A percentile compares a stretch with the other conserved stretches of the same genome.
Evolutionary conservation across 345 rosid genomes (phyloP).

Genomic region (Mangifera indica): DNA sequence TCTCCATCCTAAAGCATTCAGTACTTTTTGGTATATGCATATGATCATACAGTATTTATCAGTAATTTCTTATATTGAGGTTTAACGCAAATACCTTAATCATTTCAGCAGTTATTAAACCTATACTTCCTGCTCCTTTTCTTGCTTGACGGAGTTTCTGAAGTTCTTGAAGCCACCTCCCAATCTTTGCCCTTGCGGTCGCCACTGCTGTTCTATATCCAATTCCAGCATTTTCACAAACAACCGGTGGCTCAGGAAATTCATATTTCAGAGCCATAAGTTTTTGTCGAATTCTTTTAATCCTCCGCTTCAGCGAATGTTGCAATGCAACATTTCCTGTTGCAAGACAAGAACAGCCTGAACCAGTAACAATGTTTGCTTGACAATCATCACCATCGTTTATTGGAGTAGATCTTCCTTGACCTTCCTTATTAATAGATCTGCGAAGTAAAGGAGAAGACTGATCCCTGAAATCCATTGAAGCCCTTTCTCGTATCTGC

Average conservation of each 20-base stretch:
- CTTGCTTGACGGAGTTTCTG: slow-evolving; percentile 77
- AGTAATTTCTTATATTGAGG: neutral
- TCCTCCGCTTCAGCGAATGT: slow-evolving; percentile 56
- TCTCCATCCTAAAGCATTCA: neutral
- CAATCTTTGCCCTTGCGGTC: slow-evolving; percentile 69
- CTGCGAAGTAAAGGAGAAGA: slow-evolving; percentile 68
- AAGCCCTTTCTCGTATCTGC: slow-evolving; percentile 79
- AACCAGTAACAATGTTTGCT: slow-evolving; percentile 34
- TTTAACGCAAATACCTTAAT: slow-evolving; percentile 51
- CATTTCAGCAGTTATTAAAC: slow-evolving; percentile 64
- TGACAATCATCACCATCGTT: slow-evolving; percentile 48
- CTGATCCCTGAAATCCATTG: slow-evolving; percentile 81
- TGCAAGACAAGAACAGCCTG: slow-evolving; percentile 34
- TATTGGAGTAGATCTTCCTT: slow-evolving; percentile 48
- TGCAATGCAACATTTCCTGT: slow-evolving; percentile 47
- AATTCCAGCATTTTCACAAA: slow-evolving; percentile 53
- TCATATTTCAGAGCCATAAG: slow-evolving; percentile 79
- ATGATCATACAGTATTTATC: too few relatives aligned
- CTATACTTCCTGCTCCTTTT: slow-evolving; percentile 72
- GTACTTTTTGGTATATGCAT: too few relatives aligned
- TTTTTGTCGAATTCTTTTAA: slow-evolving; percentile 67
- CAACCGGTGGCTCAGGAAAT: slow-evolving; percentile 44
- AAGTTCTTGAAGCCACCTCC: slow-evolving; percentile 85
- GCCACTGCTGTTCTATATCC: slow-evolving; percentile 66
- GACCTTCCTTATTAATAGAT: slow-evolving; percentile 53